Evolutionary conservation across 495 filamentous ascomycete species (phyloP), one percentile per base, ranked within the genome.

Genomic region (Xylaria acuta): DNA sequence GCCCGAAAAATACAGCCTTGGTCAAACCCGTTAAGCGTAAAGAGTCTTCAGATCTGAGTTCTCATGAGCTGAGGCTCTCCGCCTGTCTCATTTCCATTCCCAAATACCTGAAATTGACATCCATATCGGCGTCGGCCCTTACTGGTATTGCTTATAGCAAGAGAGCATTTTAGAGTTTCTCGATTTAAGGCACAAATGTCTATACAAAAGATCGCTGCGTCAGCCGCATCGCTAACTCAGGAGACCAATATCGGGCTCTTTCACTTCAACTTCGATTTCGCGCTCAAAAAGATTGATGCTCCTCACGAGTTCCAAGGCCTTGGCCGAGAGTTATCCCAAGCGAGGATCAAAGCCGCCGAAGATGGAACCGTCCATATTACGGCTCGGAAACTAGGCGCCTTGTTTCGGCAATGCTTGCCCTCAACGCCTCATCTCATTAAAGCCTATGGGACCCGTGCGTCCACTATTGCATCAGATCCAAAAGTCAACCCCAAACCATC

Each of bases 261-360:
- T 14, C 75, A 77, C 18, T 36, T 81, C 18, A 83, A 84, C 64
- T 74, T 81, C 54, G 78, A 83, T 69, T 84, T 84, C 54, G 64
- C 79, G 1, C 67, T 82, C 1, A 38, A 79, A 25, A 83, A 79
- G 59, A 34, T 74, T 11, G 77, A 81, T 36, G 77, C 80, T 5
- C 80, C 81, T 5, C 22, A 12, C 9, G 81, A 84, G 63, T 84
- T 73, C 45, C 62, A 73, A 40, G 51, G 36, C 0, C 34, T 84
- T 12, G 78, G 76, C 5, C 43, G 59, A 14, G 16, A 43, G 2
- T 59, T 84, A 3, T 76, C 79, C 5, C 27, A 41, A 25, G 64
- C 64, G 38, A 66, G 78, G 16, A 67, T 67, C 25, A 30, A 73
- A 14, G 56, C 72, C 1, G 80, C 78, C 14, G 79, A 83, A 67